Percentiles rank a stretch among this genome's conserved stretches.
These are phyloP conservation scores for Corynespora cassiicola DNA, from an alignment of 2,329 filamentous ascomycete genomes.

Conservation along the genomic window DNA sequence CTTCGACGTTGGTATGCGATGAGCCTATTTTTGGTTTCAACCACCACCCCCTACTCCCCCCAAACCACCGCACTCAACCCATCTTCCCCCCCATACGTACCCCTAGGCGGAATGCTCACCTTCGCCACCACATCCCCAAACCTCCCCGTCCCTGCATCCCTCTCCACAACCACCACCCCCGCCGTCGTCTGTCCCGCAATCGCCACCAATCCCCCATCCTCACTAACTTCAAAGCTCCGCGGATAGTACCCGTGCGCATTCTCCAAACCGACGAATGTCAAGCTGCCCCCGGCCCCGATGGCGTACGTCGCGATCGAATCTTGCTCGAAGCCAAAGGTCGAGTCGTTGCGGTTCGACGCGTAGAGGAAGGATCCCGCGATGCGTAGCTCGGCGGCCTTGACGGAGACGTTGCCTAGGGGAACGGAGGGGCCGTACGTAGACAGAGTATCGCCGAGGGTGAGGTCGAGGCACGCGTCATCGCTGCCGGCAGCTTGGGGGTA, in stretches of 20 bases:
- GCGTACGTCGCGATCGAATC: constrained; percentile 29
- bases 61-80: constrained; percentile 24
- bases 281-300: constrained; percentile 19
- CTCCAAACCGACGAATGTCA: constrained; percentile 25
- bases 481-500: constrained; percentile 26
- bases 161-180: constrained; percentile 23
- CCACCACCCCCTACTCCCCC: constrained; percentile 22
- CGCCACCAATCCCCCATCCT: constrained; percentile 20
- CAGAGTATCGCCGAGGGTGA: constrained; percentile 24
- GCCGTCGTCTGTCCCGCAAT: constrained; percentile 25
- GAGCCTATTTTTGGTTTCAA: too few relatives aligned
- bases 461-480: constrained; percentile 19
- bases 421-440: constrained; percentile 24
- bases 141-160: constrained; percentile 20
- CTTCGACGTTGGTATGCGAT: too few relatives aligned
- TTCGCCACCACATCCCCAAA: constrained; percentile 23
- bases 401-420: constrained; percentile 32
- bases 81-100: constrained; percentile 23
- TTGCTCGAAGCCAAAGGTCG: constrained; percentile 26
- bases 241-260: constrained; percentile 31
- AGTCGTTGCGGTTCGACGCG: constrained; percentile 32
- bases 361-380: constrained; percentile 30
- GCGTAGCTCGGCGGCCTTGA: constrained; percentile 32
- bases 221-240: constrained; percentile 29
- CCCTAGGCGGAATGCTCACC: constrained; percentile 16